Base-by-base conservation (phyloP, 2,329 filamentous ascomycete genomes). In the Sporothrix variecibatus region DNA sequence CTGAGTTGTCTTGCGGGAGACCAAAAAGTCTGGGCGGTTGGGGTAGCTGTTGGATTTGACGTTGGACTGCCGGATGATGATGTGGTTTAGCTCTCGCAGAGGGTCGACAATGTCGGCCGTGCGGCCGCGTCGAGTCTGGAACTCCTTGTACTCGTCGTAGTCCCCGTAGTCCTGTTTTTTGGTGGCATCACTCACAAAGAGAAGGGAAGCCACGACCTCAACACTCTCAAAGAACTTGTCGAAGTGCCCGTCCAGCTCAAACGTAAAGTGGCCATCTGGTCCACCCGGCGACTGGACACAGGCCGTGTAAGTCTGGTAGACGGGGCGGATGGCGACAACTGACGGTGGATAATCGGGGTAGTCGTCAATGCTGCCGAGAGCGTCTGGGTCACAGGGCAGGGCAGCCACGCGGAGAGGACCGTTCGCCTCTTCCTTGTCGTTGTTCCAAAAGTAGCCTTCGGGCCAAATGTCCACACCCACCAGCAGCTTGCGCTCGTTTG, bases 21-120 rank as follows among this genome's bases (percentile, higher is more conserved):
- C 58, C 11, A 71, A 26, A 15, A 76, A 72, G 17, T 40, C 56
- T 6, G 49, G 49, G 2, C 64, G 75, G 70, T 74, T 49, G 40
- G 34, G 34, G 8, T 34, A 34, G 4, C 34, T 17, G 43, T 40
- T 43, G 28, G 31, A 12, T 15, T 26, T 15, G 68, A n/a, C 23
- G n/a, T 34, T 60, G 51, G 31, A 40, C 62, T 60, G 71, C 15
- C 17, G 49, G 38, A 72, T 72, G 31, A 23, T n/a, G 9, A 72
- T 12, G 46, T 65, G 58, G 46, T 72, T 65, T 8, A 40, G 62
- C 12, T 31, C 49, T 20, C 43, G 60, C 17, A 31, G 1, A 31
- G 28, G n/a, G 6, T 26, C 31, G 7, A 62, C 38, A 11, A 43
- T 7, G 5, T 53, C 17, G 17, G n/a, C 43, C 2, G 3, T 9